phyloP scores from a whole-genome alignment of 208 protist species.

The Leishmania aethiopica region DNA sequence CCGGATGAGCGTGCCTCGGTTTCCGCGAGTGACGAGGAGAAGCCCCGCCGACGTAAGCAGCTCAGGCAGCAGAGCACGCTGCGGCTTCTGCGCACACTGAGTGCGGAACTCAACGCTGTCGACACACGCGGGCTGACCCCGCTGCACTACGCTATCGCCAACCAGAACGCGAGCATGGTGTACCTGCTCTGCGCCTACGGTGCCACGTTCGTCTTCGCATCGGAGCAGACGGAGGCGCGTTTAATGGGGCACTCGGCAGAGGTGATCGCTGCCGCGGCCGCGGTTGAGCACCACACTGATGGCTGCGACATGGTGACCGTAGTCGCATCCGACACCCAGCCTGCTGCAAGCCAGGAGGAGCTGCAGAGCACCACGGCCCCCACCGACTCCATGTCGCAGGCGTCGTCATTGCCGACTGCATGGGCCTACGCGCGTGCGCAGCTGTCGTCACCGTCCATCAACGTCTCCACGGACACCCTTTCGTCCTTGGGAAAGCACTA shows the following conservation, averaged over 20 bases:
- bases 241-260: slow-evolving; percentile 17
- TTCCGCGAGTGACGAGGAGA: background rate
- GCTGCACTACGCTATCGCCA: slow-evolving; percentile 56
- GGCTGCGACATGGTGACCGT: background rate
- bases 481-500: slow-evolving; percentile 15
- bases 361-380: background rate
- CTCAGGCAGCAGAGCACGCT: slow-evolving; percentile 16
- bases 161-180: slow-evolving; percentile 46
- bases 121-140: slow-evolving; percentile 40
- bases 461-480: slow-evolving; percentile 7
- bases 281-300: background rate
- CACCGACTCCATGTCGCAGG: background rate
- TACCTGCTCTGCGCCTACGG: slow-evolving; percentile 44
- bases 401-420: background rate
- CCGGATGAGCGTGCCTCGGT: background rate
- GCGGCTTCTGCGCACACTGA: slow-evolving; percentile 17
- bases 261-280: slow-evolving; percentile 12
- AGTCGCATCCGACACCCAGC: background rate
- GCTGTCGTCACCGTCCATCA: slow-evolving; percentile 10
- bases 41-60: background rate
- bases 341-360: background rate
- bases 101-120: slow-evolving; percentile 29
- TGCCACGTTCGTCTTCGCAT: slow-evolving; percentile 40
- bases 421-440: slow-evolving; percentile 1
- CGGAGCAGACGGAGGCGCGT: slow-evolving; percentile 20